Percentiles rank a stretch among this genome's conserved stretches.
These are phyloP conservation scores for Pestalotiopsis sp. DNA, from an alignment of 2,329 filamentous ascomycete species.

Conservation along the genomic window DNA sequence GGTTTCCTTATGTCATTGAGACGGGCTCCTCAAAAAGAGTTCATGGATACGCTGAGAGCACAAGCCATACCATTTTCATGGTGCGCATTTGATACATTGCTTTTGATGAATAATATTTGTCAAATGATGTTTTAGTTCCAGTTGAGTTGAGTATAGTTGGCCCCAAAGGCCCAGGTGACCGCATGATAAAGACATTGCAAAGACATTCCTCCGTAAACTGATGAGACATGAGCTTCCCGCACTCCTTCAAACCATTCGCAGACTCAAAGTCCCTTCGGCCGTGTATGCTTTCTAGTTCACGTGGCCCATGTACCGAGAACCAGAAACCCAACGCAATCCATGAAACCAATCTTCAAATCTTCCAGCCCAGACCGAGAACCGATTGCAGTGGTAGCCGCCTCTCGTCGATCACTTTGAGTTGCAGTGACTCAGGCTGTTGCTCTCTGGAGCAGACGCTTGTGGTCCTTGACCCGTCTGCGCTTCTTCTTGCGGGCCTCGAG, in stretches of 20 bases:
- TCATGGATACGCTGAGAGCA: too few relatives aligned
- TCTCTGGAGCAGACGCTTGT: neutral
- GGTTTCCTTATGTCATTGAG: too few relatives aligned
- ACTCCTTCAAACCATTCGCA: neutral
- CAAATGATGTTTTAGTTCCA: too few relatives aligned
- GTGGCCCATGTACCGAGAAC: neutral
- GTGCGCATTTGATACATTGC: too few relatives aligned
- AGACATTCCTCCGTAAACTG: neutral
- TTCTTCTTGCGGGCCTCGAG: neutral
- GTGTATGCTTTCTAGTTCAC: rapidly evolving
- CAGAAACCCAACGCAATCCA: neutral
- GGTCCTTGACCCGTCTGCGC: neutral
- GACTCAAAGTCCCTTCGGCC: neutral
- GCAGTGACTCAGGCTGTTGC: neutral
- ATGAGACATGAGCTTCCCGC: neutral
- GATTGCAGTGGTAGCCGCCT: neutral
- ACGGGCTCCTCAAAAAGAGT: too few relatives aligned
- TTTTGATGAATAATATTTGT: too few relatives aligned
- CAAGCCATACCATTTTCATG: too few relatives aligned
- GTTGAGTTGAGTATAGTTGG: neutral
- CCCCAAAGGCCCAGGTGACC: neutral
- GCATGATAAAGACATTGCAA: neutral
- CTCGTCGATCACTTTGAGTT: neutral
- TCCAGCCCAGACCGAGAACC: neutral
- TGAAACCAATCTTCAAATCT: neutral